phyloP scores from a whole-genome alignment of 1,284 basidiomycete genomes.

The Cronartium ribicola region DNA sequence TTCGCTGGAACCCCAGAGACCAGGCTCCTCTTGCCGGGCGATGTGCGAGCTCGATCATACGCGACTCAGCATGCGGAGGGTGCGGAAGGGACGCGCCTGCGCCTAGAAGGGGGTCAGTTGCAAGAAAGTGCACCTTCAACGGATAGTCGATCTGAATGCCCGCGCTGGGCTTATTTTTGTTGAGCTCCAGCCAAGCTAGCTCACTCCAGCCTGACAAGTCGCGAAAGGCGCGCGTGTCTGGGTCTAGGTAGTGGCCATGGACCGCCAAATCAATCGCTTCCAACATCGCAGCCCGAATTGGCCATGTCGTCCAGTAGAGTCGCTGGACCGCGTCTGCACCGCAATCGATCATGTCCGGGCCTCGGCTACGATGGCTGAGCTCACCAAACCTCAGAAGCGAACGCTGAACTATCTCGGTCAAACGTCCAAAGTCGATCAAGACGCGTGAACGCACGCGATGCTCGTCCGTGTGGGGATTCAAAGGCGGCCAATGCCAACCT shows the following conservation, averaged over 20 bases:
- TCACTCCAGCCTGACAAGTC: background rate
- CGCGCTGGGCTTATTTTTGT: background rate
- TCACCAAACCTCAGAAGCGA: background rate
- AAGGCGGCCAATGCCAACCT: background rate
- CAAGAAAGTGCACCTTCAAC: background rate
- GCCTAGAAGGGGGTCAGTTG: background rate
- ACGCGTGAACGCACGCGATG: background rate
- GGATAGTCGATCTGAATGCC: background rate
- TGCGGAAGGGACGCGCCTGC: background rate
- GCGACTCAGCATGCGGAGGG: background rate
- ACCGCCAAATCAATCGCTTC: slow-evolving; percentile 8
- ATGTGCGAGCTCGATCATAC: background rate
- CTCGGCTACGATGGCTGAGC: background rate
- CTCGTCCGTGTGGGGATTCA: background rate
- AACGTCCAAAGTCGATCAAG: background rate
- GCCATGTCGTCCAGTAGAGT: slow-evolving; percentile 2
- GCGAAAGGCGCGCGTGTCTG: background rate
- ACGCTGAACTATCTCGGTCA: background rate
- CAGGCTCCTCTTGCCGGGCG: background rate
- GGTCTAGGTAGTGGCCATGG: background rate
- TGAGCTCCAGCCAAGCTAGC: background rate
- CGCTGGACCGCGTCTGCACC: background rate
- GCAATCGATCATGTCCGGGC: background rate
- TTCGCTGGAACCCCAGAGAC: background rate
- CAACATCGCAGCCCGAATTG: background rate